Percentiles rank a stretch among this genome's conserved stretches.
These are phyloP conservation scores for Aristolochia californica DNA, from an alignment of 164 flowering plant species.

Conservation along the genomic window DNA sequence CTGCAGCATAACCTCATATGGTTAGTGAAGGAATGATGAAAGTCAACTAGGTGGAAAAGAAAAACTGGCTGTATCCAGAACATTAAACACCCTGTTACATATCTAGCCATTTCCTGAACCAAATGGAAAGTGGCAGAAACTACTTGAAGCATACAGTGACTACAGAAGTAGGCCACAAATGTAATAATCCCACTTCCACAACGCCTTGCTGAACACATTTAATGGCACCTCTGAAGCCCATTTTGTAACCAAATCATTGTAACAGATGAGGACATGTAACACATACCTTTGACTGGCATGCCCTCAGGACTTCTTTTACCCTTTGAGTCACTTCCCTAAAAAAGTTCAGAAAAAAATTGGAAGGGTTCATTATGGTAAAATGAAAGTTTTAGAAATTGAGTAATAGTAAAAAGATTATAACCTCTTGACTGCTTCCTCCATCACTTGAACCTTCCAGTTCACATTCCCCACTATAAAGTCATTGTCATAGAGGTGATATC, in stretches of 20 bases:
- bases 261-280: too few relatives aligned
- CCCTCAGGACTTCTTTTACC: slow-evolving; percentile 52
- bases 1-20: slow-evolving; percentile 13
- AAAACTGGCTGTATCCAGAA: neutral
- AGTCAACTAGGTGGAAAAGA: neutral
- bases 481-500: neutral
- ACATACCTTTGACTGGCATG: neutral
- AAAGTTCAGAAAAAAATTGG: neutral
- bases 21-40: neutral
- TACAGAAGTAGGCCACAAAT: too few relatives aligned
- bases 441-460: slow-evolving; percentile 58
- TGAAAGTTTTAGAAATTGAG: too few relatives aligned
- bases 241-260: too few relatives aligned
- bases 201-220: too few relatives aligned
- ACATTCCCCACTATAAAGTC: slow-evolving; percentile 16
- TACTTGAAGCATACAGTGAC: too few relatives aligned
- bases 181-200: too few relatives aligned
- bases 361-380: neutral
- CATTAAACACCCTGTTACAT: neutral
- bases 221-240: too few relatives aligned
- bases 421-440: slow-evolving; percentile 20
- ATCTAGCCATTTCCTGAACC: too few relatives aligned
- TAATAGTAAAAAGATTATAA: too few relatives aligned
- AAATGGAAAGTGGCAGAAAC: too few relatives aligned
- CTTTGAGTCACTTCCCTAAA: slow-evolving; percentile 34